phyloP scores from a whole-genome alignment of 371 early-diverging fungal species.

The Basidiobolus meristosporus region DNA sequence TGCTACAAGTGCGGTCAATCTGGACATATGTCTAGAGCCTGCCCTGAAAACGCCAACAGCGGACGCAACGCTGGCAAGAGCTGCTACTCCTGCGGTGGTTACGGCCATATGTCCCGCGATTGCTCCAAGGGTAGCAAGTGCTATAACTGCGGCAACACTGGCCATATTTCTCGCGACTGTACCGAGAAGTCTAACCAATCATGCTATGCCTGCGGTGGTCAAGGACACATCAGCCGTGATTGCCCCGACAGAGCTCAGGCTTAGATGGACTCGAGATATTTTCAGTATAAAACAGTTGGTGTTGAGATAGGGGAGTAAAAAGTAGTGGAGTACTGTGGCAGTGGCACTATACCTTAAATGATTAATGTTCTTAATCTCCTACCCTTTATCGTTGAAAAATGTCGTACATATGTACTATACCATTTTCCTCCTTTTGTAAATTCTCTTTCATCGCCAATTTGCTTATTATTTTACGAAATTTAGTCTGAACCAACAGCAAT shows the following conservation, averaged over 20 bases:
- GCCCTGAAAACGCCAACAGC: slow-evolving; percentile 16
- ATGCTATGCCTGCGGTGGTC: slow-evolving; percentile 43
- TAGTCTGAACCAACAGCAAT: too few relatives aligned
- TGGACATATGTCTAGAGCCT: slow-evolving; percentile 30
- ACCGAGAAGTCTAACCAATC: slow-evolving; percentile 17
- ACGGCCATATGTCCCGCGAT: slow-evolving; percentile 19
- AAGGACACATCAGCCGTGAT: slow-evolving; percentile 19
- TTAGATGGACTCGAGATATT: too few relatives aligned
- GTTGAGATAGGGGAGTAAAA: too few relatives aligned
- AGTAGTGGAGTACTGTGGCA: too few relatives aligned
- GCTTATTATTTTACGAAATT: too few relatives aligned
- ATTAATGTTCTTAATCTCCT: too few relatives aligned
- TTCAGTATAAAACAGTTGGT: too few relatives aligned
- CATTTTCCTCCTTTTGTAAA: too few relatives aligned
- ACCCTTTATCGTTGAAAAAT: too few relatives aligned
- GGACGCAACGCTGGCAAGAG: slow-evolving; percentile 20
- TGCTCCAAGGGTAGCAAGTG: slow-evolving; percentile 26
- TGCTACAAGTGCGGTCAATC: slow-evolving; percentile 45
- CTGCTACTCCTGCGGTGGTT: slow-evolving; percentile 43
- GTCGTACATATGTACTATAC: too few relatives aligned
- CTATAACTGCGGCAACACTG: slow-evolving; percentile 36
- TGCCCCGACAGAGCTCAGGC: slow-evolving; percentile 2
- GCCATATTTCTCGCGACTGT: slow-evolving; percentile 22
- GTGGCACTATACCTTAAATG: too few relatives aligned
- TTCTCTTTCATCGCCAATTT: too few relatives aligned